Evolutionary conservation across 2,329 filamentous ascomycete genomes (phyloP).

Genomic region (Hymenotorrendiella dingleyae): DNA sequence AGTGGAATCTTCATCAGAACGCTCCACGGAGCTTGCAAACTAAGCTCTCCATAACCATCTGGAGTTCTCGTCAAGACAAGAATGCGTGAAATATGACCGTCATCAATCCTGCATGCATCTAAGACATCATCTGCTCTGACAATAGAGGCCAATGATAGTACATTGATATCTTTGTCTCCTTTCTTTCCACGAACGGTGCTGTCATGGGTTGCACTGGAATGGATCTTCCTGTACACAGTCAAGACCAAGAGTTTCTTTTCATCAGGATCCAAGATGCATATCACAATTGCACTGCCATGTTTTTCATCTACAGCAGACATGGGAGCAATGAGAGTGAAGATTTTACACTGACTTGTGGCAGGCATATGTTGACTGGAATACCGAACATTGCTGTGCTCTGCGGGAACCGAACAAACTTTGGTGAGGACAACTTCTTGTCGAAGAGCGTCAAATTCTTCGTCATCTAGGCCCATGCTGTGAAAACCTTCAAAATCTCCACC

Average conservation of each 20-base stretch:
- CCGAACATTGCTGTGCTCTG: slow-evolving; percentile 55
- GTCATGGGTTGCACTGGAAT: slow-evolving; percentile 14
- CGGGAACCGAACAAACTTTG: slow-evolving; percentile 62
- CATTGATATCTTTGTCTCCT: slow-evolving; percentile 27
- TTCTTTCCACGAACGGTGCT: slow-evolving; percentile 21
- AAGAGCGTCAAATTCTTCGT: slow-evolving; percentile 65
- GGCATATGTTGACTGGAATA: slow-evolving; percentile 52
- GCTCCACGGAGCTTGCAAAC: slow-evolving; percentile 71
- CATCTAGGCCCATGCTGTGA: slow-evolving; percentile 65
- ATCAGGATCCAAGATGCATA: slow-evolving; percentile 65
- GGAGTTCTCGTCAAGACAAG: slow-evolving; percentile 62
- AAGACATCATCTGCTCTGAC: slow-evolving; percentile 57
- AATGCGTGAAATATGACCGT: slow-evolving; percentile 62
- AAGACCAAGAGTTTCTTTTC: slow-evolving; percentile 64
- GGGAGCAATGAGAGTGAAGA: slow-evolving; percentile 62
- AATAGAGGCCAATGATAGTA: slow-evolving; percentile 23
- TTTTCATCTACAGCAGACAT: slow-evolving; percentile 48
- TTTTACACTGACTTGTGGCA: slow-evolving; percentile 49
- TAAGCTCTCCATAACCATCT: slow-evolving; percentile 59
- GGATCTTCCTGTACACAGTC: slow-evolving; percentile 47
- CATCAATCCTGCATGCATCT: slow-evolving; percentile 66
- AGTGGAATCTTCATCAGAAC: slow-evolving; percentile 61
- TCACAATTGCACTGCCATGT: slow-evolving; percentile 49
- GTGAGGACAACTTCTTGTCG: slow-evolving; percentile 66
- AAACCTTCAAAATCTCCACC: slow-evolving; percentile 62